phyloP scores from a whole-genome alignment of 371 early-diverging fungal species.

The Mucor velutinosus region DNA sequence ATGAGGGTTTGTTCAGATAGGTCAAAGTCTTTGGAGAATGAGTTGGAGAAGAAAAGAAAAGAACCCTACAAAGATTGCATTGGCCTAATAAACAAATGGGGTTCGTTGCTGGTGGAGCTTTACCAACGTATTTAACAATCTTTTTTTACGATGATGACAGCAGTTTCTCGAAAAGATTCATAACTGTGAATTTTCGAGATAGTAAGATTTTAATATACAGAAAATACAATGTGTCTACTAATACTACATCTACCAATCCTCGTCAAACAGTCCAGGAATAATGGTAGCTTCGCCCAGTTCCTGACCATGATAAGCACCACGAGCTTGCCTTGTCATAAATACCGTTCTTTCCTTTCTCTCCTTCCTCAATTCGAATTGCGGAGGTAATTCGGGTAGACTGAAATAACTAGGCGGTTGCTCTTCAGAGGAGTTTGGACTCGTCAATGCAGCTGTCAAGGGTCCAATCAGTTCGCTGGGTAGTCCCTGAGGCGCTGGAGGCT shows the following conservation, averaged over 20 bases:
- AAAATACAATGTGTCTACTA: no score
- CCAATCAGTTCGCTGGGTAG: constrained; percentile 29
- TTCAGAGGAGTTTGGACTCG: constrained; percentile 16
- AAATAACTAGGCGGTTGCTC: constrained; percentile 39
- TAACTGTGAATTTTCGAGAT: no score
- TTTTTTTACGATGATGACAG: no score
- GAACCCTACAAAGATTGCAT: no score
- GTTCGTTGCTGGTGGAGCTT: no score
- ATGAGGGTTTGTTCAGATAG: no score
- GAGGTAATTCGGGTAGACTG: constrained; percentile 33
- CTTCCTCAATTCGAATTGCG: constrained; percentile 32
- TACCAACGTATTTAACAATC: no score
- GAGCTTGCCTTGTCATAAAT: constrained; percentile 28
- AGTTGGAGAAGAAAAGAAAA: no score
- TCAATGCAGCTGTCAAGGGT: constrained; percentile 27
- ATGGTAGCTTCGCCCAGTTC: constrained; percentile 34
- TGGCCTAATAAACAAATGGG: no score
- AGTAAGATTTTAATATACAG: no score
- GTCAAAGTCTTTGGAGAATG: no score
- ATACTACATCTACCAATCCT: constrained; percentile 30
- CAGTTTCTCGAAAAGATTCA: no score
- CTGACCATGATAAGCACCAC: constrained; percentile 18
- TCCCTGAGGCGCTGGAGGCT: constrained; percentile 30
- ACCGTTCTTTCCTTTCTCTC: constrained; percentile 32
- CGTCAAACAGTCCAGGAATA: constrained; percentile 36